Evolutionary conservation across 371 early-diverging fungal genomes (phyloP).

Genomic region (Mucor velutinosus): DNA sequence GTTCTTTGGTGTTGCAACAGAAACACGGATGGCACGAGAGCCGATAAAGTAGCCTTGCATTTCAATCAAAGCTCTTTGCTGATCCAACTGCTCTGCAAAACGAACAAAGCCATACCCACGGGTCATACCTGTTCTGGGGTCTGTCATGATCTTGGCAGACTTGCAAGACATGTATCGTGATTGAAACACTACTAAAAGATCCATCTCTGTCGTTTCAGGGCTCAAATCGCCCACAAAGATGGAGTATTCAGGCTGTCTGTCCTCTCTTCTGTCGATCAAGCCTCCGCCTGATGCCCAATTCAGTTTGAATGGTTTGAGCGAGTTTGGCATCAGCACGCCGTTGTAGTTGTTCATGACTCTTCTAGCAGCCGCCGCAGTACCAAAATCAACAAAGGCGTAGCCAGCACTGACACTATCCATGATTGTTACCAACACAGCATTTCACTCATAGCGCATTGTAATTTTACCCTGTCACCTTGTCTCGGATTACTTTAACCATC

Average conservation of each 20-base stretch:
- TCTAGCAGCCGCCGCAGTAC: constrained; percentile 58
- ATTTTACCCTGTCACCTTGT: constrained; percentile 69
- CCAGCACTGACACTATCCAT: constrained; percentile 49
- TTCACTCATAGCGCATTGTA: background rate
- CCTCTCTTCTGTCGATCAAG: constrained; percentile 40
- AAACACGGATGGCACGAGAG: constrained; percentile 80
- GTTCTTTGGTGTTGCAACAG: constrained; percentile 81
- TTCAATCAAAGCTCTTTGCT: constrained; percentile 69
- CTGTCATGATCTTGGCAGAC: constrained; percentile 81
- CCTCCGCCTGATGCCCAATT: constrained; percentile 88
- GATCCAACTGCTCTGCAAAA: constrained; percentile 68
- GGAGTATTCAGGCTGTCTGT: constrained; percentile 66
- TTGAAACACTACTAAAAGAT: constrained; percentile 58
- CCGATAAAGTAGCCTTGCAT: constrained; percentile 73
- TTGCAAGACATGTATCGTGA: constrained; percentile 64
- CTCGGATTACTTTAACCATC: constrained; percentile 84
- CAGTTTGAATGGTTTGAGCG: constrained; percentile 75
- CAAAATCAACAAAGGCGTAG: constrained; percentile 76
- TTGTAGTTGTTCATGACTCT: constrained; percentile 66
- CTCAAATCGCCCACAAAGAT: constrained; percentile 83
- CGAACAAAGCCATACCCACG: constrained; percentile 84
- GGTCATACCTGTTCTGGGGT: constrained; percentile 68
- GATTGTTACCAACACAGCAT: background rate
- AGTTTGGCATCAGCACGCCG: constrained; percentile 75
- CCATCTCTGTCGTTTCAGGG: constrained; percentile 65